Evolutionary conservation across 1,139 yeast genomes (phyloP).

Genomic region (Sugiyamaella pinicola): DNA sequence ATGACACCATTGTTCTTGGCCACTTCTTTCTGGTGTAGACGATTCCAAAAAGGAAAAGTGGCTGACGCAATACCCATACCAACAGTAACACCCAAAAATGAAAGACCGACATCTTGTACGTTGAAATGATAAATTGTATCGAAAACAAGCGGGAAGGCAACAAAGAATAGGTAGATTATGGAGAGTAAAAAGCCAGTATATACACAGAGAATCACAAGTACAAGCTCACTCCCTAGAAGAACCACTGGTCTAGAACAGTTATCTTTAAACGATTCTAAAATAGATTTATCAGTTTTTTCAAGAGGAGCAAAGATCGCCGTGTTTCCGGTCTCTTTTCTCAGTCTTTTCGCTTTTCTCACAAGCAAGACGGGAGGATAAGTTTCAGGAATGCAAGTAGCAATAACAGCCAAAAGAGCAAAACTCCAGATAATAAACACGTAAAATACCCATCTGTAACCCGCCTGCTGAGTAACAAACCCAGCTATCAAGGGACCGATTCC

Average conservation of each 20-base stretch:
- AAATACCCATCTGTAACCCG: constrained; percentile 61
- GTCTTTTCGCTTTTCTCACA: constrained; percentile 56
- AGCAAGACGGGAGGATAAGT: constrained; percentile 70
- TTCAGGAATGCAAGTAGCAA: constrained; percentile 63
- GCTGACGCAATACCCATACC: constrained; percentile 45
- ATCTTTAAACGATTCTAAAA: constrained; percentile 43
- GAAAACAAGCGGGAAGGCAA: constrained; percentile 62
- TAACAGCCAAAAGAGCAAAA: constrained; percentile 58
- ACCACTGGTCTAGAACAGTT: constrained; percentile 58
- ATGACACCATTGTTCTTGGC: constrained; percentile 25
- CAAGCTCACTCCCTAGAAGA: constrained; percentile 58
- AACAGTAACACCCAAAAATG: constrained; percentile 55
- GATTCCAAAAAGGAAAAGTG: constrained; percentile 29
- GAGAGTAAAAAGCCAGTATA: constrained; percentile 65
- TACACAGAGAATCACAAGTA: constrained; percentile 61
- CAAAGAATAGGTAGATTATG: constrained; percentile 62
- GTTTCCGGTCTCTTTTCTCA: constrained; percentile 65
- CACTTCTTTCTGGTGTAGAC: constrained; percentile 23
- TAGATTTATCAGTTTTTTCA: constrained; percentile 43
- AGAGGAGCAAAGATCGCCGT: constrained; percentile 52
- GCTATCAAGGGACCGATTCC: constrained; percentile 70
- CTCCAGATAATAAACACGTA: constrained; percentile 70
- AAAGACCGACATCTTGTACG: constrained; percentile 47
- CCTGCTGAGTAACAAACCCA: constrained; percentile 60
- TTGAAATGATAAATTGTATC: constrained; percentile 50